Evolutionary conservation across 2,329 filamentous ascomycete species (phyloP).

Genomic region (Cytospora chrysosperma): DNA sequence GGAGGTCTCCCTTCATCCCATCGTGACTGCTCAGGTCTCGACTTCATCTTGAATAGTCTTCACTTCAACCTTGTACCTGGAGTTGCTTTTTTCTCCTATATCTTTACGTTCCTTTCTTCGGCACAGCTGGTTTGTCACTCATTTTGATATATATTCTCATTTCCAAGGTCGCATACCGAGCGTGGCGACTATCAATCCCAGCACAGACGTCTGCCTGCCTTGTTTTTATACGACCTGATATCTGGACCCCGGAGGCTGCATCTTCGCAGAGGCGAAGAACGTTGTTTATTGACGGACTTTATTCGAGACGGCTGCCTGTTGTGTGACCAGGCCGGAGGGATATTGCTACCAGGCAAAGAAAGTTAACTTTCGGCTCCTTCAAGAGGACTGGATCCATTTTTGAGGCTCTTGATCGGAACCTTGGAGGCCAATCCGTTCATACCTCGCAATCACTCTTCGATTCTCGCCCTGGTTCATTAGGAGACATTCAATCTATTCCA

Average conservation of each 20-base stretch:
- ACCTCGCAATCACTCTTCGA: neutral
- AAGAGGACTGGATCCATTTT: slow-evolving; percentile 6
- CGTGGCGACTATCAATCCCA: neutral
- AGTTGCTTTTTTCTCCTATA: neutral
- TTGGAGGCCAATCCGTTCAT: neutral
- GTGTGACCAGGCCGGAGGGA: slow-evolving; percentile 6
- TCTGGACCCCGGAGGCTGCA: slow-evolving; percentile 13
- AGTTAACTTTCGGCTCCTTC: neutral
- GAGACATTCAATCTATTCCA: neutral
- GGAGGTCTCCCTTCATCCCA: neutral
- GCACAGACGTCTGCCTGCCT: neutral
- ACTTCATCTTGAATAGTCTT: slow-evolving; percentile 15
- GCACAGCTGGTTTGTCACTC: slow-evolving; percentile 21
- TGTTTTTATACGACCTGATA: neutral
- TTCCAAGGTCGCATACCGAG: neutral
- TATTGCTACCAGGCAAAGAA: slow-evolving; percentile 6
- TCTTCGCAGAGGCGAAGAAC: neutral
- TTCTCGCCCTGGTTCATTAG: neutral
- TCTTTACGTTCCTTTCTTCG: slow-evolving; percentile 11
- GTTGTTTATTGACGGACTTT: neutral
- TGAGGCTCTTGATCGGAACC: neutral
- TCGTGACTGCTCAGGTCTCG: slow-evolving; percentile 7
- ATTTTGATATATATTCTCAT: neutral
- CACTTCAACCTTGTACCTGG: slow-evolving; percentile 1
- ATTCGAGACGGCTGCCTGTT: neutral